Evolutionary conservation across 805 yeast species (phyloP).

Genomic region (Saccharomycopsis selenospora): DNA sequence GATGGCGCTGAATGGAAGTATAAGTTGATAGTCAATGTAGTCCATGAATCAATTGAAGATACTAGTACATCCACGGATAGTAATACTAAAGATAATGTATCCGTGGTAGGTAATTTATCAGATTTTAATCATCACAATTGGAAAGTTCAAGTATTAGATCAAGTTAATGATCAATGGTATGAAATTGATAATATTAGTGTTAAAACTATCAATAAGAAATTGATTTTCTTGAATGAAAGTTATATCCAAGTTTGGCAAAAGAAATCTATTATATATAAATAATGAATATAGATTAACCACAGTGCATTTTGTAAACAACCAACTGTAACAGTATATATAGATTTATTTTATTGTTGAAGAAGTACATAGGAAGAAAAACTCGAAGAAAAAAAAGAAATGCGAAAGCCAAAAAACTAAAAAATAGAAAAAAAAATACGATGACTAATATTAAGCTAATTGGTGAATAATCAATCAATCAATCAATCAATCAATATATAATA

Average conservation of each 20-base stretch:
- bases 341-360: no score
- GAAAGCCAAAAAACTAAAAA: no score
- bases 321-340: no score
- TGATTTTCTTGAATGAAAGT: conserved; percentile 54
- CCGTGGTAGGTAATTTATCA: conserved; percentile 24
- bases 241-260: conserved; percentile 63
- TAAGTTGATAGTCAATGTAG: conserved; percentile 42
- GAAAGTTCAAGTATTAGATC: conserved; percentile 43
- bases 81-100: conserved; percentile 12
- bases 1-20: conserved; percentile 27
- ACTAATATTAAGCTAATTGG: no score
- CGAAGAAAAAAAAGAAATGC: no score
- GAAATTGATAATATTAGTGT: conserved; percentile 49
- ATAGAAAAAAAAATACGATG: no score
- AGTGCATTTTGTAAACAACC: no score
- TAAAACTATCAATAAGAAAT: conserved; percentile 43
- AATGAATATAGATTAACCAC: no score
- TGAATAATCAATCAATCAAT: no score
- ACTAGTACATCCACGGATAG: conserved; percentile 18
- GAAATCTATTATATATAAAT: neutral
- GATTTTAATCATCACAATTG: conserved; percentile 33
- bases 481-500: no score
- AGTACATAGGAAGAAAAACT: no score
- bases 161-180: conserved; percentile 43
- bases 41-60: conserved; percentile 27